These are phyloP conservation scores for Wickerhamomyces sp. DNA, from an alignment of 1,139 yeast species.

Conservation along the genomic window DNA sequence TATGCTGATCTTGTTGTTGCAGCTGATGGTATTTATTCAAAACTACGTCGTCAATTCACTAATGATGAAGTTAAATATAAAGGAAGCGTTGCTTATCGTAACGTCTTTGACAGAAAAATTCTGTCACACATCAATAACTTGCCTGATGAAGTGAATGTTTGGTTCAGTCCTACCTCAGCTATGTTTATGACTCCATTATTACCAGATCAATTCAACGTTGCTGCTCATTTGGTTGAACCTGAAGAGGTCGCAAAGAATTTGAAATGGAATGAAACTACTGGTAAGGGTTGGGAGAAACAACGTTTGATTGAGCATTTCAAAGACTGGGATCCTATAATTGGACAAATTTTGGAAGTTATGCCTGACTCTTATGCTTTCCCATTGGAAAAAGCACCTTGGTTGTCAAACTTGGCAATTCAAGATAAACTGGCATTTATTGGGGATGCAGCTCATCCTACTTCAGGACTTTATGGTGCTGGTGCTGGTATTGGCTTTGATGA, in stretches of 20 bases:
- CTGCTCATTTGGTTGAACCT: conserved; percentile 11
- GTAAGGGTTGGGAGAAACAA: conserved; percentile 9
- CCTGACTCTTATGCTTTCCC: conserved; percentile 14
- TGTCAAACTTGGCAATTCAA: conserved; percentile 5
- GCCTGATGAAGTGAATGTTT: conserved; percentile 12
- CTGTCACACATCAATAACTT: conserved; percentile 6
- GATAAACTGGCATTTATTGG: conserved; percentile 13
- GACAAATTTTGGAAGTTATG: conserved; percentile 8
- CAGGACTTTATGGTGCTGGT: conserved; percentile 15
- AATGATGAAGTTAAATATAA: conserved; percentile 10
- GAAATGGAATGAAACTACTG: conserved; percentile 11
- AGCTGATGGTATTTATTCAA: conserved; percentile 16
- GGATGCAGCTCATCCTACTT: conserved; percentile 15
- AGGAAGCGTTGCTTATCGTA: conserved; percentile 14
- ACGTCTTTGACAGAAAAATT: conserved; percentile 10
- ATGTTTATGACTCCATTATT: conserved; percentile 12
- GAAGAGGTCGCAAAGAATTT: conserved; percentile 6
- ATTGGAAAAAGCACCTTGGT: conserved; percentile 14
- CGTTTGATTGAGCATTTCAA: conserved; percentile 10
- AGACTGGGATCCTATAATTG: conserved; percentile 15
- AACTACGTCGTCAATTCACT: conserved; percentile 13
- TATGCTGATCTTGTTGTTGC: conserved; percentile 11
- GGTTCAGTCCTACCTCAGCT: conserved; percentile 9
- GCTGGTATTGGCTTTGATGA: conserved; percentile 15
- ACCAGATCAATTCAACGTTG: conserved; percentile 11